These are phyloP conservation scores for Trichaptum fuscoviolaceum DNA, from an alignment of 768 basidiomycete species.

Conservation along the genomic window DNA sequence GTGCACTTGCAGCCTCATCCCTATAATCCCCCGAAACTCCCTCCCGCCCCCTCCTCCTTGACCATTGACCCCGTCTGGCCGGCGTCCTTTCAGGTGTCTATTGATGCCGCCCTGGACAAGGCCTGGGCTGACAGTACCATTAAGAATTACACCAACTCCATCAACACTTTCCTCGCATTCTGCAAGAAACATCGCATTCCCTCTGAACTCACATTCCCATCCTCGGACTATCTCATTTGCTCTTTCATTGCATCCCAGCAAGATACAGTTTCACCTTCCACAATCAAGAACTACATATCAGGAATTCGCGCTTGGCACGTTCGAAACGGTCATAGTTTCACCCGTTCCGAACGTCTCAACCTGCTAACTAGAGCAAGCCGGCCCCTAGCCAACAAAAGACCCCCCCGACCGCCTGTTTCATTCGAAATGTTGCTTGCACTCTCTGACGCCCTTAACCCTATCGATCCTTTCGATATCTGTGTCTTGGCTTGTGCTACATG, in stretches of 20 bases:
- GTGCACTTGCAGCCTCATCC: too few species aligned
- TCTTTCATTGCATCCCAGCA: constrained; percentile 22
- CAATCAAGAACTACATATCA: constrained; percentile 19
- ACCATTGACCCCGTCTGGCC: too few species aligned
- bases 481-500: constrained; percentile 19
- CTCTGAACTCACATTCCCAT: too few species aligned
- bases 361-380: too few species aligned
- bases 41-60: too few species aligned
- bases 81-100: background rate
- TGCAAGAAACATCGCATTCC: too few species aligned
- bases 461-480: constrained; percentile 19
- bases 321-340: constrained; percentile 10
- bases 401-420: constrained; percentile 19
- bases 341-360: constrained; percentile 20
- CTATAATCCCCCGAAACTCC: too few species aligned
- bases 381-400: constrained; percentile 8
- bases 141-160: too few species aligned
- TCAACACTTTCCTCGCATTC: too few species aligned
- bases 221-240: constrained; percentile 23
- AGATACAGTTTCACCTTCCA: constrained; percentile 10
- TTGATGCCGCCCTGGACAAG: too few species aligned
- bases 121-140: too few species aligned
- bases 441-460: constrained; percentile 13
- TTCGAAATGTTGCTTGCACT: constrained; percentile 18
- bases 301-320: constrained; percentile 10